A percentile compares a stretch with the other conserved stretches of the same genome.
These are phyloP conservation scores for Furcasterigmium furcatum DNA, from an alignment of 2,329 filamentous ascomycete genomes.

Conservation along the genomic window DNA sequence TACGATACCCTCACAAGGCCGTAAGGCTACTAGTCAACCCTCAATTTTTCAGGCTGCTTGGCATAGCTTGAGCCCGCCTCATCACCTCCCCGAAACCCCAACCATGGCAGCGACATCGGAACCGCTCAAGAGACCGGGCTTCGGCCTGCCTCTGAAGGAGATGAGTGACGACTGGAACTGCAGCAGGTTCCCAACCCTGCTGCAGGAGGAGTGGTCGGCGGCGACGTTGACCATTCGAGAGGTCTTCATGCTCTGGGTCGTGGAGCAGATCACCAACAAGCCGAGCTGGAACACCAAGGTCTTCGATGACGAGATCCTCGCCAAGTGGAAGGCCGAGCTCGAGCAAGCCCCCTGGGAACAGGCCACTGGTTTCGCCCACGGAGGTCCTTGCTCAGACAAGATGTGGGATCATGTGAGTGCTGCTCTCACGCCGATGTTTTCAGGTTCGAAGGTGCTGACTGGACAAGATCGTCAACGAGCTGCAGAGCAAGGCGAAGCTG, in stretches of 20 bases:
- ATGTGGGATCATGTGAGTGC: background rate
- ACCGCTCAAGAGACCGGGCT: too few relatives aligned
- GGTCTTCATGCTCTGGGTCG: slow-evolving; percentile 19
- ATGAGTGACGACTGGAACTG: background rate
- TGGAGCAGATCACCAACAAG: slow-evolving; percentile 23
- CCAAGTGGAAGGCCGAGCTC: slow-evolving; percentile 17
- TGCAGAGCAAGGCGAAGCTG: slow-evolving; percentile 21
- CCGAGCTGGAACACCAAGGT: slow-evolving; percentile 21
- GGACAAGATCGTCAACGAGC: slow-evolving; percentile 21
- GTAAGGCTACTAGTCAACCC: too few relatives aligned
- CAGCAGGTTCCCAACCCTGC: slow-evolving; percentile 2
- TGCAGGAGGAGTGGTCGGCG: slow-evolving; percentile 2
- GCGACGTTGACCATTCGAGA: slow-evolving; percentile 10
- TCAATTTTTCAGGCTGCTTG: too few relatives aligned
- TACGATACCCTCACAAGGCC: too few relatives aligned
- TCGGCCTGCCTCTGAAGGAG: background rate
- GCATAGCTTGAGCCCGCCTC: too few relatives aligned
- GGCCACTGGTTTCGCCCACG: background rate
- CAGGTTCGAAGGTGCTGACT: too few relatives aligned
- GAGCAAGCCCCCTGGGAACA: slow-evolving; percentile 2
- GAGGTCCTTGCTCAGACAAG: background rate
- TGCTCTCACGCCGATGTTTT: background rate
- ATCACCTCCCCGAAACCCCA: too few relatives aligned
- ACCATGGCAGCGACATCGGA: too few relatives aligned
- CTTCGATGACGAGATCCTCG: slow-evolving; percentile 15